These are phyloP conservation scores for Gracilariopsis chorda DNA, from an alignment of 23 red algal species.

Conservation along the genomic window DNA sequence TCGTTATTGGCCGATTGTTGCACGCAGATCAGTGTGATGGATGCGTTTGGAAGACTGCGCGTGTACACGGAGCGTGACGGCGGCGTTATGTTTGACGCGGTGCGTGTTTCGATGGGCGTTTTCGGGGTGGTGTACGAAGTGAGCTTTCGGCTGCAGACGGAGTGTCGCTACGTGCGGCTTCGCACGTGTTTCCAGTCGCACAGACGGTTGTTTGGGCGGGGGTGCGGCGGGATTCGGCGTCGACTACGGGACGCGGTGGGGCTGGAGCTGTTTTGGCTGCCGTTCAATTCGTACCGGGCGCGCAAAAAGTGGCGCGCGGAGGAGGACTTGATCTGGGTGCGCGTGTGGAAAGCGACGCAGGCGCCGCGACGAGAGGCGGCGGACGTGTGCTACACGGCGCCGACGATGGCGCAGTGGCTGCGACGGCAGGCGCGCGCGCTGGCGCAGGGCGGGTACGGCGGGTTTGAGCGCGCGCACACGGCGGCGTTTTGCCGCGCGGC, in stretches of 20 bases:
- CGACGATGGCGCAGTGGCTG: slow-evolving; percentile 33
- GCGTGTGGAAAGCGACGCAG: not conserved
- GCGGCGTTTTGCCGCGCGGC: not conserved
- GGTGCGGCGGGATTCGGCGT: not conserved
- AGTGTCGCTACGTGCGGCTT: not conserved
- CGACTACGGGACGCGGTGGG: not conserved
- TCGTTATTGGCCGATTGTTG: not conserved
- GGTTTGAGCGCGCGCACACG: not conserved
- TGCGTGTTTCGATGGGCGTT: slow-evolving; percentile 26
- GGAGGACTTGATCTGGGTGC: slow-evolving; percentile 14
- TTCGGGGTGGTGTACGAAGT: slow-evolving; percentile 58
- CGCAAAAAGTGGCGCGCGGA: slow-evolving; percentile 15
- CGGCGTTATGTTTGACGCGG: not conserved
- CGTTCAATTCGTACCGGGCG: slow-evolving; percentile 24
- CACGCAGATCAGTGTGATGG: slow-evolving; percentile 30
- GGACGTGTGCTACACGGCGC: slow-evolving; percentile 9
- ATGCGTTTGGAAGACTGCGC: slow-evolving; percentile 38
- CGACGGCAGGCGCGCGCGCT: not conserved
- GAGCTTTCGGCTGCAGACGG: not conserved
- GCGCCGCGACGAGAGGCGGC: not conserved
- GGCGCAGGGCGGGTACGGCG: slow-evolving; percentile 9
- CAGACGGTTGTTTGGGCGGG: not conserved
- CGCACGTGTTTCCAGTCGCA: slow-evolving; percentile 1
- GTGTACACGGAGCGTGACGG: not conserved
- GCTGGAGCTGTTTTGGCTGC: slow-evolving; percentile 10